These are phyloP conservation scores for Aspergillus hortae DNA, from an alignment of 2,329 filamentous ascomycete species.

Conservation along the genomic window DNA sequence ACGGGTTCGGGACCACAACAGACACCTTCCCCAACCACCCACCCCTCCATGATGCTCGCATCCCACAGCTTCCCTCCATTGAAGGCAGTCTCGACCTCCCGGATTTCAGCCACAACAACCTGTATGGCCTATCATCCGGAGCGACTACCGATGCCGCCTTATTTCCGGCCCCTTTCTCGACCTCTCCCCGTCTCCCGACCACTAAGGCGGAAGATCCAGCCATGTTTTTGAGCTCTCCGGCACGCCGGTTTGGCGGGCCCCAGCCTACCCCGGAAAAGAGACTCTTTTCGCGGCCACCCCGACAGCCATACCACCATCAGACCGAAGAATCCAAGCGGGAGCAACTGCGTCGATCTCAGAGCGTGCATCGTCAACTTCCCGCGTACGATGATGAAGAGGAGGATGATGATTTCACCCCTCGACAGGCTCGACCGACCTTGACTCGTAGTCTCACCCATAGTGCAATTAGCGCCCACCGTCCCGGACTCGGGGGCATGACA, in stretches of 20 bases:
- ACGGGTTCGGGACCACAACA: slow-evolving; percentile 20
- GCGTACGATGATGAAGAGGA: slow-evolving; percentile 32
- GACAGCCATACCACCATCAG: slow-evolving; percentile 49
- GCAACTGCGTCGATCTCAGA: slow-evolving; percentile 34
- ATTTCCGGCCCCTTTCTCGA: slow-evolving; percentile 44
- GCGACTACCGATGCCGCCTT: slow-evolving; percentile 33
- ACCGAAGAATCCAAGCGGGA: slow-evolving; percentile 47
- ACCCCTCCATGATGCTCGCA: slow-evolving; percentile 18
- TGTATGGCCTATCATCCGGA: slow-evolving; percentile 27
- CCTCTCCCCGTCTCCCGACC: slow-evolving; percentile 40
- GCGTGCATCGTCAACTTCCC: slow-evolving; percentile 23
- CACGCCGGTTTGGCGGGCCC: slow-evolving; percentile 43
- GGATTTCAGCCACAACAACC: slow-evolving; percentile 23
- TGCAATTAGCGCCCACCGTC: slow-evolving; percentile 28
- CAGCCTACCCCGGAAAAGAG: slow-evolving; percentile 29
- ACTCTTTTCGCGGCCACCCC: slow-evolving; percentile 22
- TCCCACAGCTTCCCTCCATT: slow-evolving; percentile 36
- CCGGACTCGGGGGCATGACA: slow-evolving; percentile 30
- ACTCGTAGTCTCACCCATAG: slow-evolving; percentile 41
- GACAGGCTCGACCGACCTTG: slow-evolving; percentile 31
- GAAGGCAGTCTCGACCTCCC: slow-evolving; percentile 32
- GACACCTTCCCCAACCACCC: slow-evolving; percentile 17
- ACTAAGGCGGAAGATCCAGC: slow-evolving; percentile 43
- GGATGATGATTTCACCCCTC: slow-evolving; percentile 34
- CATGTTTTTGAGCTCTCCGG: slow-evolving; percentile 48